Base-by-base conservation (phyloP, 139 green algal genomes). In the Chloropicon primus region DNA sequence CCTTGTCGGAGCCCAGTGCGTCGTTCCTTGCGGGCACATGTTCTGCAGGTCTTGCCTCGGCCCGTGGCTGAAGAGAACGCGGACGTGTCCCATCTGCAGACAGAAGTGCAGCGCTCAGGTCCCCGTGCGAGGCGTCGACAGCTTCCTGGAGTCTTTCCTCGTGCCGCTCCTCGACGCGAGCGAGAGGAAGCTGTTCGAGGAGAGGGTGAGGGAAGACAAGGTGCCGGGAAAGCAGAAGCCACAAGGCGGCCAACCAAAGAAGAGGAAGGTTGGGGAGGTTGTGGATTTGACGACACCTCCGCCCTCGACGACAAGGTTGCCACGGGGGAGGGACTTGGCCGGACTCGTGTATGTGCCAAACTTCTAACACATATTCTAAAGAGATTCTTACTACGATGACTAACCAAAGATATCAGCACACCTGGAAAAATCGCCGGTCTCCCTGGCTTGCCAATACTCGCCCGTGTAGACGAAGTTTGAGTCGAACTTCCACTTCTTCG, bases 401-500 rank as follows among this genome's bases (percentile, higher is more conserved):
- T 17, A 62, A 62, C 87, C 85, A 76, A 90, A 95, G 28, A 95
- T 91, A 81, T 95, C 90, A 0, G 85, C 84, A 76, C 88, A 91
- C 1, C 81, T 78, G 22, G 79, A 76, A 73, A 78, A 95, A 1
- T 84, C 25, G 3, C 84, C 82, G 21, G 75, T 71, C n/a, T 80
- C 77, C 0, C 87, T 80, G 2, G 77, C 72, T 76, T 87, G 76
- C 86, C 86, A 96, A 83, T 96, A 96, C 2, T 88, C 88, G 1
- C 82, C 81, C 3, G 79, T 85, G 80, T 89, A 94, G 77, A 76
- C 79, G 77, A 80, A 86, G 28, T 74, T 54, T 79, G 76, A 73
- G 24, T 84, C 74, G 74, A 87, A 76, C 2, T 82, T 83, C 41
- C n/a, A 53, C 23, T 76, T 71, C 27, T 22, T 27, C 22, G 27